Evolutionary conservation across 1,284 basidiomycete species (phyloP).

Genomic region (Pseudozyma hubeiensis): DNA sequence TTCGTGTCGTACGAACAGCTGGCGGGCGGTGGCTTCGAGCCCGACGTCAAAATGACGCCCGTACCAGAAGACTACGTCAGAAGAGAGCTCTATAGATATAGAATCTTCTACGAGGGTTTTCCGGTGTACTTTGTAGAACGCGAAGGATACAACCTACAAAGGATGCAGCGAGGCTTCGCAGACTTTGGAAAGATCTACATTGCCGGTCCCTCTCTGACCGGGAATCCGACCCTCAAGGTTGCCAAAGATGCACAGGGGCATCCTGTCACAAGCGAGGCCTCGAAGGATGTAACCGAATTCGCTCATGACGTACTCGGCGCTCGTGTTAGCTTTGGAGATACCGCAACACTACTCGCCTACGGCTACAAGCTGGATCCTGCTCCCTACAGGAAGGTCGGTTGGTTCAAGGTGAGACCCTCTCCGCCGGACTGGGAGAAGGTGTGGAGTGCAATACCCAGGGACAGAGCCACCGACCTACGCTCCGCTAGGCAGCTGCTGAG

Average conservation of each 20-base stretch:
- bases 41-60: not conserved
- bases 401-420: not conserved
- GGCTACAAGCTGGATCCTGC: not conserved
- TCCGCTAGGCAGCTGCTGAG: slow-evolving; percentile 7
- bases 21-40: not conserved
- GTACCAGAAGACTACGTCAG: not conserved
- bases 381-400: too few relatives aligned
- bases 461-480: not conserved
- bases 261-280: not conserved
- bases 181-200: slow-evolving; percentile 9
- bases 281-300: not conserved
- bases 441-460: not conserved
- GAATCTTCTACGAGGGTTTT: not conserved
- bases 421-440: slow-evolving; percentile 1
- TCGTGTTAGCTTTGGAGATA: slow-evolving; percentile 7
- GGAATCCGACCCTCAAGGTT: not conserved
- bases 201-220: not conserved
- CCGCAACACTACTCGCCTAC: slow-evolving; percentile 13
- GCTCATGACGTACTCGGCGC: not conserved
- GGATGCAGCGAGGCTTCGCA: slow-evolving; percentile 14
- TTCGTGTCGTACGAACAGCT: not conserved
- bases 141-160: slow-evolving; percentile 1
- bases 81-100: not conserved
- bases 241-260: not conserved
- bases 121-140: slow-evolving; percentile 2